Evolutionary conservation across 768 basidiomycete genomes (phyloP).

Genomic region (Auriscalpium vulgare): DNA sequence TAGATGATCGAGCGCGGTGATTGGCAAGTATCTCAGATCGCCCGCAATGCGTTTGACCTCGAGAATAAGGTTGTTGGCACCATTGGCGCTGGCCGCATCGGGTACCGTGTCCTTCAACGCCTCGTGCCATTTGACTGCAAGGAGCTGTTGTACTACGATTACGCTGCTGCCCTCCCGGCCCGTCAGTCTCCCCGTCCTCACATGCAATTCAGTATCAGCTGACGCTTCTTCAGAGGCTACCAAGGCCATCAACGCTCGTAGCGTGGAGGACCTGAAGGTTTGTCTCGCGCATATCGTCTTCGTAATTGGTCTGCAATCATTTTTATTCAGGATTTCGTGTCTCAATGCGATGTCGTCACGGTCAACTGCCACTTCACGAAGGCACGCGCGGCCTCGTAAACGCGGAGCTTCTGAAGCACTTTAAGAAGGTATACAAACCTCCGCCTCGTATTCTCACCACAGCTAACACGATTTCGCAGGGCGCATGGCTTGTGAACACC

Average conservation of each 20-base stretch:
- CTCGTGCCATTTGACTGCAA: conserved; percentile 80
- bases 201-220: neutral
- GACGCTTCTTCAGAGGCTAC: conserved; percentile 41
- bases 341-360: conserved; percentile 72
- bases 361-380: conserved; percentile 85
- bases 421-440: conserved; percentile 54
- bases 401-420: conserved; percentile 72
- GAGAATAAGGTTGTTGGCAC: conserved; percentile 91
- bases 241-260: conserved; percentile 58
- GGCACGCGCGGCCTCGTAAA: conserved; percentile 75
- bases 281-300: conserved; percentile 25
- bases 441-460: conserved; percentile 25
- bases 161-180: conserved; percentile 60
- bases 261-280: conserved; percentile 70
- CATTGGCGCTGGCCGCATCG: conserved; percentile 75
- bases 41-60: conserved; percentile 79
- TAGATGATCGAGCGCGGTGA: conserved; percentile 79
- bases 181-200: conserved; percentile 26
- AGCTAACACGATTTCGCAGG: conserved; percentile 18
- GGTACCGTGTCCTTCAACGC: conserved; percentile 54
- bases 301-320: conserved; percentile 28
- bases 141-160: conserved; percentile 87
- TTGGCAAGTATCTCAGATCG: conserved; percentile 81
- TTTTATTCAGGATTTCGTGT: conserved; percentile 17
- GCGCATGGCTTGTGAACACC: conserved; percentile 89